Evolutionary conservation across 2,329 filamentous ascomycete species (phyloP), one percentile per base, ranked within the genome.

Genomic region (Aspergillus ibericus): DNA sequence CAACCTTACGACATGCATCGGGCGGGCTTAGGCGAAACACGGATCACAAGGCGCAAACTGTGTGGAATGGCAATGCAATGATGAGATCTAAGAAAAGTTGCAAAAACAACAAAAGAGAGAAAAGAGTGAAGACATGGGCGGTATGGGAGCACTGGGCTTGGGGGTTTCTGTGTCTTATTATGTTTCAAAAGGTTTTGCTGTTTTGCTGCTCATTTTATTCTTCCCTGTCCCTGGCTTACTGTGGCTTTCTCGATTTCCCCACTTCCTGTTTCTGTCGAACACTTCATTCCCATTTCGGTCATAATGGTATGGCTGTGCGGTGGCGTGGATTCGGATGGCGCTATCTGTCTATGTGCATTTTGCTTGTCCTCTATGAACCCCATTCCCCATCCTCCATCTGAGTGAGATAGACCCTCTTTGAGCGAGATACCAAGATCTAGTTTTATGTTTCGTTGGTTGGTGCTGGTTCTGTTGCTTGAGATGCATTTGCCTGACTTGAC

Each of bases 371-470:
- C 61, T 60, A 66, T 65, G 65, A 64, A 58, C 64, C 58, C 56
- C 49, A 62, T 70, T 64, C 63, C 57, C 58, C 54, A 55, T 62
- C 54, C 66, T 70, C 68, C 66, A 70, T 66, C 66, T 69, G 64
- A 68, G 65, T 67, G 68, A 72, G 67, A 75, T 75, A 75, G 72
- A 76, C 66, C 65, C 66, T 66, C 63, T 68, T 72, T 70, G 67
- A 72, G 72, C 72, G 69, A 73, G 74, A 76, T 76, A 76, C 73
- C 73, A 76, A 69, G 69, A 71, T 72, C 65, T 71, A 72, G 67
- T 70, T 68, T 61, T 72, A 64, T 69, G 62, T 67, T 67, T 64
- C 58, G 51, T 59, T 56, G 49, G 52, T 53, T 60, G 53, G 25
- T 56, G 60, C 56, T 53, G 53, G 38, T 60, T 60, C 42, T 55